Evolutionary conservation across 768 basidiomycete species (phyloP), one percentile per base, ranked within the genome.

Genomic region (Amanita polypyramis): DNA sequence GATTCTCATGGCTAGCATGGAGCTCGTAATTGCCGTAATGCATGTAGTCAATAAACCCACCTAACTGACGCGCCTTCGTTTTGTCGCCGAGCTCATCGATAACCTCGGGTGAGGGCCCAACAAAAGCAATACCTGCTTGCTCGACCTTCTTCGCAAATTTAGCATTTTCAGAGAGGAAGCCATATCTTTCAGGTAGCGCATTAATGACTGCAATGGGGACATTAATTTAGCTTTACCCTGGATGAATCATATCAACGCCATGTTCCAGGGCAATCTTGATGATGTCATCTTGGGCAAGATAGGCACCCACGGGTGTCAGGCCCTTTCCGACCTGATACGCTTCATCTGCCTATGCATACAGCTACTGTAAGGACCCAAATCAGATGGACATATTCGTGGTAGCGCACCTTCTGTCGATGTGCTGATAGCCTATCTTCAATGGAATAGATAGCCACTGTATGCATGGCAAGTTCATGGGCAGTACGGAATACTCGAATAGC

Each of bases 171-270:
- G 93, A 89, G 37, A 99, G 73, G 76, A 99, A 99, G 47, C 95
- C 94, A 62, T 98, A 98, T 49, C 93, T 95, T 32, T 30, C 34
- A n/a, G 15, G 23, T 21, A 36, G 37, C 36, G 30, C 15, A 25
- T 25, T 15, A 19, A 52, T 29, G 41, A 29, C 34, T 21, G 21
- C 15, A 32, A 15, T 25, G 41, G 2, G 17, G 30, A 35, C 21
- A 23, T 33, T 32, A 37, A 14, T 32, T 50, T 33, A 29, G 19
- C 65, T 73, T 60, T 56, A 92, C 90, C 94, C 93, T 9, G 93
- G 96, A 67, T 98, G 96, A 61, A 99, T 98, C 96, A 99, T 98
- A 63, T 97, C 95, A 20, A 99, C 96, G 20, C 91, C 94, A 65
- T 98, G 93, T 66, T 98, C 94, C 37, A 98, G 75, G n/a, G 93